Percentiles rank a stretch among this genome's conserved stretches.
These are phyloP conservation scores for Candida rishiriensis DNA, from an alignment of 805 yeast genomes.

Conservation along the genomic window DNA sequence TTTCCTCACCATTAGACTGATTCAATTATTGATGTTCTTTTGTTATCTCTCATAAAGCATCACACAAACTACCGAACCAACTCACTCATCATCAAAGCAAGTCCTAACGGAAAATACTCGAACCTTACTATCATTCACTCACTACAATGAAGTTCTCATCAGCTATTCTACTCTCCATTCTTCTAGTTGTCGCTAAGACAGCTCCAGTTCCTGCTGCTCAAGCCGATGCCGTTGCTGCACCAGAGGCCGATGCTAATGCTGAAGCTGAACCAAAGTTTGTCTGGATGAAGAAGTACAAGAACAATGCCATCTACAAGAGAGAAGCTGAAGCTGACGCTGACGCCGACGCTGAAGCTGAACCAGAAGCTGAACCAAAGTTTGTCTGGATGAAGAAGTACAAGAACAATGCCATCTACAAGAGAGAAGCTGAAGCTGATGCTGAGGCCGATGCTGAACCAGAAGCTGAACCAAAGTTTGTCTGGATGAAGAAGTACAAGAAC, in stretches of 20 bases:
- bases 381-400: slow-evolving; percentile 6
- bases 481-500: slow-evolving; percentile 7
- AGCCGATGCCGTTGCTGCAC: slow-evolving; percentile 21
- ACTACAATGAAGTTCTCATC: slow-evolving; percentile 15
- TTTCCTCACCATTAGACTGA: too few species aligned
- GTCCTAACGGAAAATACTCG: too few species aligned
- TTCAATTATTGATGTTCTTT: too few species aligned
- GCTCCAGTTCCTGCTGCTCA: slow-evolving; percentile 14
- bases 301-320: slow-evolving; percentile 20
- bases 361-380: slow-evolving; percentile 7
- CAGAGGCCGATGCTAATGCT: slow-evolving; percentile 9
- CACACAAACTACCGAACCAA: too few species aligned
- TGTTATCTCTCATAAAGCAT: too few species aligned
- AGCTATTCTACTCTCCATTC: slow-evolving; percentile 7
- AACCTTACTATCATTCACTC: not conserved
- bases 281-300: slow-evolving; percentile 5
- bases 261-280: slow-evolving; percentile 9
- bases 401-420: slow-evolving; percentile 11
- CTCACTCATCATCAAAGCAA: too few species aligned
- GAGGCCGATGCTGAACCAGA: slow-evolving; percentile 2
- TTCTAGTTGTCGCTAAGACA: slow-evolving; percentile 7
- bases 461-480: slow-evolving; percentile 5
- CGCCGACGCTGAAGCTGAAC: slow-evolving; percentile 18
- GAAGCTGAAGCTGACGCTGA: slow-evolving; percentile 29
- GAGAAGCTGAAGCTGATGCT: slow-evolving; percentile 17